These are phyloP conservation scores for Pavlovales sp. DNA, from an alignment of 208 protist genomes.

Conservation along the genomic window DNA sequence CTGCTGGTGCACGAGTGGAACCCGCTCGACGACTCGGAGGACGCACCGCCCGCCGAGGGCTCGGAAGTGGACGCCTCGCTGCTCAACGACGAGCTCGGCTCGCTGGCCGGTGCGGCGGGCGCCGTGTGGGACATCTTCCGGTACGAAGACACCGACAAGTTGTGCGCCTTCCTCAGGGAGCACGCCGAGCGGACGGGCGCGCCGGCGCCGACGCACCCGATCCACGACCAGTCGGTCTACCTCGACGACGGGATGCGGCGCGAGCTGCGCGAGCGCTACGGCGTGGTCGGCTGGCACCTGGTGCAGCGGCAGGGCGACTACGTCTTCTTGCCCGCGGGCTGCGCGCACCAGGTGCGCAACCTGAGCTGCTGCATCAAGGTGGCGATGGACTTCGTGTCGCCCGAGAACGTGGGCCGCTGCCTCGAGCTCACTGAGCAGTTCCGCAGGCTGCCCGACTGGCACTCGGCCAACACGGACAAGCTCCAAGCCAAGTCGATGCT, in stretches of 20 bases:
- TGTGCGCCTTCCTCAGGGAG: neutral
- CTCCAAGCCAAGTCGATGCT: constrained; percentile 30
- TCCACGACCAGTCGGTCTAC: constrained; percentile 12
- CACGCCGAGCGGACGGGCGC: neutral
- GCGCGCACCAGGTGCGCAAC: constrained; percentile 35
- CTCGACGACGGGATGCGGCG: constrained; percentile 11
- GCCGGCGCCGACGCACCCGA: neutral
- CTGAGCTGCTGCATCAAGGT: constrained; percentile 35
- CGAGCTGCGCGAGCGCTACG: constrained; percentile 5
- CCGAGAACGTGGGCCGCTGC: constrained; percentile 25
- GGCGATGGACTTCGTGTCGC: constrained; percentile 38
- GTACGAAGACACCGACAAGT: neutral
- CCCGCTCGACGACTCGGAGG: neutral
- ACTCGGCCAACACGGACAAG: constrained; percentile 16
- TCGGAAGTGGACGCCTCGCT: neutral
- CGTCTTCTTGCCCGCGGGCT: constrained; percentile 25
- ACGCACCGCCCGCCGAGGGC: neutral
- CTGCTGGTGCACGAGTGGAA: neutral
- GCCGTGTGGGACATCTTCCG: constrained; percentile 37
- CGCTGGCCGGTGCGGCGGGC: neutral
- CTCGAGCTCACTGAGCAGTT: constrained; percentile 25
- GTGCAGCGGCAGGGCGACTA: constrained; percentile 31
- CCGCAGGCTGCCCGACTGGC: constrained; percentile 1
- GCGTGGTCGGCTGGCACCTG: neutral
- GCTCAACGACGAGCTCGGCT: constrained; percentile 15